Evolutionary conservation across 139 green algal species (phyloP).

Genomic region (Chlorella sp.): DNA sequence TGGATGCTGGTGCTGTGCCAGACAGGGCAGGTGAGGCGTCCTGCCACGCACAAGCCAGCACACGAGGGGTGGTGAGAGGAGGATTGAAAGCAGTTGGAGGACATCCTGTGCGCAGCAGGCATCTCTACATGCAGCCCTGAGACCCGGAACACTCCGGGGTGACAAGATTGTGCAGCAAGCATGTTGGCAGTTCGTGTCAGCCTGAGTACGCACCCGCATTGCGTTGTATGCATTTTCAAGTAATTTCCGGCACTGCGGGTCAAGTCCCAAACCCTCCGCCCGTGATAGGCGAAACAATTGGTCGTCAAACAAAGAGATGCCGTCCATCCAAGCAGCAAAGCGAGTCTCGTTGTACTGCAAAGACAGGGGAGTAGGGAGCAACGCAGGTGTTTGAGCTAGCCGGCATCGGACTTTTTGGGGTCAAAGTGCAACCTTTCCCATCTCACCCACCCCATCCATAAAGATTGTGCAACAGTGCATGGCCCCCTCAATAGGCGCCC

Average conservation of each 20-base stretch:
- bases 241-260: conserved; percentile 81
- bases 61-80: not conserved
- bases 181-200: not conserved
- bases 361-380: not conserved
- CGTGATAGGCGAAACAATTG: conserved; percentile 60
- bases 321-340: conserved; percentile 7
- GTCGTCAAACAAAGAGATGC: conserved; percentile 65
- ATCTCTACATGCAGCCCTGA: no score
- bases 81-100: not conserved
- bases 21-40: not conserved
- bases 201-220: not conserved
- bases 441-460: no score
- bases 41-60: not conserved
- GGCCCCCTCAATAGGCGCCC: no score
- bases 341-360: not conserved
- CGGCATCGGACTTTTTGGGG: no score
- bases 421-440: not conserved
- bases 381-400: no score
- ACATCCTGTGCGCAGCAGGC: not conserved
- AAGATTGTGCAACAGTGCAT: no score
- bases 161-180: no score
- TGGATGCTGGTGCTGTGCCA: not conserved
- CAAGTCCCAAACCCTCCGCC: conserved; percentile 72
- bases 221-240: conserved; percentile 57
- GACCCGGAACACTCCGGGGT: no score